A percentile compares a stretch with the other conserved stretches of the same genome.
Evolutionary conservation across 192 early-diverging fungal genomes (phyloP).

Genomic region (Umbelopsis isabellina): DNA sequence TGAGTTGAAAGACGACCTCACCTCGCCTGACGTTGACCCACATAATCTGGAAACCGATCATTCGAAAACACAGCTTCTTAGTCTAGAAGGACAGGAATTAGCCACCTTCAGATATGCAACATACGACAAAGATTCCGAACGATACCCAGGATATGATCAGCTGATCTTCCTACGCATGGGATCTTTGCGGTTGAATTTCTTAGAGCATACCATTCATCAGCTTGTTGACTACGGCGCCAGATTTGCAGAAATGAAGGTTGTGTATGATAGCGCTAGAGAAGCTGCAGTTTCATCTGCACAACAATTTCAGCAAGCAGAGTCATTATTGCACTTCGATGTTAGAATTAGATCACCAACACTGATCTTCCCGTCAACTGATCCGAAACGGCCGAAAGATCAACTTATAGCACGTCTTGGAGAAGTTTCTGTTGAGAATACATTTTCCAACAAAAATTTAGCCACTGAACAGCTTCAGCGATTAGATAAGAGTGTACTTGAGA

Average conservation of each 20-base stretch:
- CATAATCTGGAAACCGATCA: neutral
- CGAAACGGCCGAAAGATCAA: constrained; percentile 42
- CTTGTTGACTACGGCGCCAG: constrained; percentile 69
- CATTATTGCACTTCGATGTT: constrained; percentile 73
- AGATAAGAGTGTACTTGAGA: constrained; percentile 18
- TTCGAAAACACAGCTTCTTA: constrained; percentile 53
- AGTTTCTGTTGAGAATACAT: constrained; percentile 69
- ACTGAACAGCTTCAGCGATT: neutral
- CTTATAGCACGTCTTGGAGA: constrained; percentile 72
- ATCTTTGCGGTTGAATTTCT: constrained; percentile 65
- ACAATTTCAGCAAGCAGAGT: constrained; percentile 68
- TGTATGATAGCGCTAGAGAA: constrained; percentile 72
- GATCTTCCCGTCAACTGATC: constrained; percentile 65
- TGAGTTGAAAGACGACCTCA: constrained; percentile 53
- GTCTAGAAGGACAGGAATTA: constrained; percentile 74
- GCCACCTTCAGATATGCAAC: constrained; percentile 78
- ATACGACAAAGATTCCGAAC: constrained; percentile 47
- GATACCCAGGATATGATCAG: constrained; percentile 76
- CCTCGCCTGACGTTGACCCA: neutral
- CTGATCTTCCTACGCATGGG: constrained; percentile 63
- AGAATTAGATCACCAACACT: constrained; percentile 74
- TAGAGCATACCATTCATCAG: constrained; percentile 59
- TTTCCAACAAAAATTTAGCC: constrained; percentile 24
- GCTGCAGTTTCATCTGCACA: constrained; percentile 65
- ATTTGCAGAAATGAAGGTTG: constrained; percentile 71